Percentiles rank a stretch among this genome's conserved stretches.
phyloP scores from a whole-genome alignment of 2,329 filamentous ascomycete genomes.

The Ophioceras dolichostomum region DNA sequence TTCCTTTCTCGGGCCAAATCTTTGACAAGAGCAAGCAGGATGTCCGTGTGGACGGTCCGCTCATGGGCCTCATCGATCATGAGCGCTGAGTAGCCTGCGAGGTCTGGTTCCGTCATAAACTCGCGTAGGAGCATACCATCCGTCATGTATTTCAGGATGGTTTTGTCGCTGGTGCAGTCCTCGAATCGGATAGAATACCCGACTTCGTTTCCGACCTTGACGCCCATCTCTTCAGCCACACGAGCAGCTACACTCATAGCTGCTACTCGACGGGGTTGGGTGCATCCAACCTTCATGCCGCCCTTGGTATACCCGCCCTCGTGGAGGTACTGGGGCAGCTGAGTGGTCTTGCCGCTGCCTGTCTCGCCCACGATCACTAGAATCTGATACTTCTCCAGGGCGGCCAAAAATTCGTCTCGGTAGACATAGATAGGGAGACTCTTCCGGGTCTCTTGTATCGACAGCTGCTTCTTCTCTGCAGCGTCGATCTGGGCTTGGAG shows the following conservation, averaged over 20 bases:
- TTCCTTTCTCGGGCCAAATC: slow-evolving; percentile 73
- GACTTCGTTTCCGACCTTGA: slow-evolving; percentile 82
- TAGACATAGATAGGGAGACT: slow-evolving; percentile 84
- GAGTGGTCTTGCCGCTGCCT: slow-evolving; percentile 90
- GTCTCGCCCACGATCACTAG: slow-evolving; percentile 92
- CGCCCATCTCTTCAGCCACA: slow-evolving; percentile 87
- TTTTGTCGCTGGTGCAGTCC: slow-evolving; percentile 83
- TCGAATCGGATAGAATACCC: slow-evolving; percentile 95
- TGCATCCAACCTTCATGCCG: slow-evolving; percentile 80
- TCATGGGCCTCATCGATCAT: slow-evolving; percentile 99
- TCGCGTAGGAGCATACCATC: slow-evolving; percentile 90
- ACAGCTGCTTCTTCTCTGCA: slow-evolving; percentile 76
- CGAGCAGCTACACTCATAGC: slow-evolving; percentile 96
- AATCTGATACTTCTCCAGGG: slow-evolving; percentile 74
- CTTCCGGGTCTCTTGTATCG: slow-evolving; percentile 85
- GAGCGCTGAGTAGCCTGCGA: slow-evolving; percentile 70
- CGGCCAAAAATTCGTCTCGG: slow-evolving; percentile 73
- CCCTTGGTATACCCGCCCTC: slow-evolving; percentile 82
- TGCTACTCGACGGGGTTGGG: slow-evolving; percentile 87
- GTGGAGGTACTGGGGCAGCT: slow-evolving; percentile 85
- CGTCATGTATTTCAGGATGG: slow-evolving; percentile 89
- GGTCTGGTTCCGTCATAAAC: slow-evolving; percentile 76
- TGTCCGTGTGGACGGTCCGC: slow-evolving; percentile 80
- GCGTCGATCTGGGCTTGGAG: slow-evolving; percentile 74
- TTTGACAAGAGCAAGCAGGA: slow-evolving; percentile 77